Evolutionary conservation across 2,329 filamentous ascomycete species (phyloP), one percentile per base, ranked within the genome.

Genomic region (Plenodomus lindquistii): DNA sequence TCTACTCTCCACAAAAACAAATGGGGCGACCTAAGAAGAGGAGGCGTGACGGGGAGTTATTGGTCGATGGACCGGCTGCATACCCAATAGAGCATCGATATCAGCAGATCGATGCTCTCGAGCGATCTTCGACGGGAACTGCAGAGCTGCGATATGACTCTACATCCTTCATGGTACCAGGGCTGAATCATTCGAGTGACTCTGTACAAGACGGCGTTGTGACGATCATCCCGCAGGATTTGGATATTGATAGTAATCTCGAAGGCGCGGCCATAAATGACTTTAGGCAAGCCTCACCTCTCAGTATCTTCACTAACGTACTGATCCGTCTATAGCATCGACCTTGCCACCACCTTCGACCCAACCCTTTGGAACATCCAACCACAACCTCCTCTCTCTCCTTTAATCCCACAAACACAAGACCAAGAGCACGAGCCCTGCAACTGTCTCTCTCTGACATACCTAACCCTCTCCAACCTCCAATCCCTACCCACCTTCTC

Each of bases 11-110:
- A 2, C 76, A 76, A 43, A 79, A 78, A 60, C 72, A 67, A 29
- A 81, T 80, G 78, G 78, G 78, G 9, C 60, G 78, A 37, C 78
- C 78, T n/a, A 73, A 74, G 50, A 81, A 80, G 60, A 69, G 77
- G 42, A 62, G 65, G 48, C 63, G 72, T 40, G 66, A 69, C n/a
- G 66, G 59, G 19, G 54, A 46, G 41, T n/a, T n/a, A n/a, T n/a
- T n/a, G n/a, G n/a, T n/a, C n/a, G n/a, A n/a, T n/a, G n/a, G n/a
- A n/a, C n/a, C n/a, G n/a, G n/a, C n/a, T n/a, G n/a, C n/a, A n/a
- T n/a, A n/a, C n/a, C n/a, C n/a, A n/a, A n/a, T n/a, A n/a, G n/a
- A n/a, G n/a, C n/a, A n/a, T n/a, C n/a, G n/a, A n/a, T n/a, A n/a
- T n/a, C n/a, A n/a, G n/a, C n/a, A n/a, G n/a, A n/a, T n/a, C n/a